Evolutionary conservation across 768 basidiomycete genomes (phyloP).

Genomic region (Candolleomyces eurysporus): DNA sequence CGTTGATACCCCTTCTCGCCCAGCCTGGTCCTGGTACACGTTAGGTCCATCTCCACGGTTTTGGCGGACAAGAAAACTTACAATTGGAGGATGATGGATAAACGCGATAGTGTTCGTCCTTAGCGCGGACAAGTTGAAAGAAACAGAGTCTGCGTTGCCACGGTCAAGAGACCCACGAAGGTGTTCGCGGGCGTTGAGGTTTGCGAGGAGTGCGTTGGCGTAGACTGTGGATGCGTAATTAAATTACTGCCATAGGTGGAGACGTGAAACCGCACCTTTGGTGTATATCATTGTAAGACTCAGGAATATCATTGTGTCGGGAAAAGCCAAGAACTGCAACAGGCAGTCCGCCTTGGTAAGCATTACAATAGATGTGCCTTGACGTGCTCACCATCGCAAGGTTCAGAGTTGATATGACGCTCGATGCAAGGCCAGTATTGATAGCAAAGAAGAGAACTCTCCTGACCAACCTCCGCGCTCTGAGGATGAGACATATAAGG

Average conservation of each 20-base stretch:
- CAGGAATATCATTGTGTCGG: constrained; percentile 18
- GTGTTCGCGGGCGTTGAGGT: constrained; percentile 16
- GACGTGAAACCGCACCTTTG: constrained; percentile 11
- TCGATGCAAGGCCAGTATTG: constrained; percentile 15
- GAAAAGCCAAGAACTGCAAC: constrained; percentile 14
- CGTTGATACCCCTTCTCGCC: too few relatives aligned
- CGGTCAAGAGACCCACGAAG: background rate
- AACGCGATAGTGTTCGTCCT: background rate
- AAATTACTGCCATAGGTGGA: too few relatives aligned
- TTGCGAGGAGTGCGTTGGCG: constrained; percentile 19
- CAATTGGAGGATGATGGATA: too few relatives aligned
- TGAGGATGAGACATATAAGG: background rate
- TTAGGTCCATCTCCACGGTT: too few relatives aligned
- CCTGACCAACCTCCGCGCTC: background rate
- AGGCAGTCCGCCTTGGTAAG: background rate
- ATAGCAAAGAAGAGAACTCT: constrained; percentile 11
- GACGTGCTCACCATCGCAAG: constrained; percentile 10
- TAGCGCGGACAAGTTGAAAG: background rate
- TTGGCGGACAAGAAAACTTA: too few relatives aligned
- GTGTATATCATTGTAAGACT: constrained; percentile 16
- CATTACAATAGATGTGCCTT: background rate
- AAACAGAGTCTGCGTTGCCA: constrained; percentile 6
- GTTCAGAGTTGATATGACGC: constrained; percentile 12
- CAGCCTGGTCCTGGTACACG: too few relatives aligned
- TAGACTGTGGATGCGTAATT: constrained; percentile 10